Evolutionary conservation across 2,329 filamentous ascomycete species (phyloP).

Genomic region (Pseudogymnoascus sp.): DNA sequence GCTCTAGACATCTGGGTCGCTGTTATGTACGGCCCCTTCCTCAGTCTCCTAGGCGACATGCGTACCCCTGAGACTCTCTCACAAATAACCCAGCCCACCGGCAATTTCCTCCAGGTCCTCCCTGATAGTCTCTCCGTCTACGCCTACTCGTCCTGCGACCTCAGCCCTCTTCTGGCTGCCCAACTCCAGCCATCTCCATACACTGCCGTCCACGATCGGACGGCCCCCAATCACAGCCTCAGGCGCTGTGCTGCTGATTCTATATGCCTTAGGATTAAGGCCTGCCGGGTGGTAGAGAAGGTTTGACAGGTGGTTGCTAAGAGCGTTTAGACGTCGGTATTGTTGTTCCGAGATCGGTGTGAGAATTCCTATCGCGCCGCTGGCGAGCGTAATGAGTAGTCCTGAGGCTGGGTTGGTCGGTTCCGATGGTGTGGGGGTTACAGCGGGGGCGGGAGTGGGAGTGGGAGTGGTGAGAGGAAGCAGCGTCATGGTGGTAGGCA

Average conservation of each 20-base stretch:
- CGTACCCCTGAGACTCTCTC: neutral
- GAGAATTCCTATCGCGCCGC: conserved; percentile 69
- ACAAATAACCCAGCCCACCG: conserved; percentile 53
- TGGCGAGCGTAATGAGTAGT: conserved; percentile 64
- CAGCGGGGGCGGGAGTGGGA: conserved; percentile 36
- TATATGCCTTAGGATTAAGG: conserved; percentile 75
- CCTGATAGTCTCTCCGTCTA: conserved; percentile 57
- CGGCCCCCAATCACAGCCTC: conserved; percentile 35
- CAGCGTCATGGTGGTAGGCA: conserved; percentile 65
- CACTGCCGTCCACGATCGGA: conserved; percentile 60
- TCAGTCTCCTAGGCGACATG: neutral
- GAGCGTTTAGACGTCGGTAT: conserved; percentile 75
- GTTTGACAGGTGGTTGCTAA: conserved; percentile 71
- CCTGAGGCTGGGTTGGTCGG: conserved; percentile 31
- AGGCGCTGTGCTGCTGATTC: conserved; percentile 49
- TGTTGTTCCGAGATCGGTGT: conserved; percentile 69
- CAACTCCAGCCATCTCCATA: conserved; percentile 66
- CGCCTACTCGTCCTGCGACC: conserved; percentile 66
- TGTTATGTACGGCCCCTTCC: neutral
- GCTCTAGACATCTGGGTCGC: neutral
- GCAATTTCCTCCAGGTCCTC: conserved; percentile 59
- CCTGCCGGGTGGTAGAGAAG: conserved; percentile 69
- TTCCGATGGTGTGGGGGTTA: conserved; percentile 22
- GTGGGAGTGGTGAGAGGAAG: conserved; percentile 55
- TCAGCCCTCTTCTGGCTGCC: conserved; percentile 62